Evolutionary conservation across 371 early-diverging fungal genomes (phyloP).

Genomic region (Mortierella sp.): DNA sequence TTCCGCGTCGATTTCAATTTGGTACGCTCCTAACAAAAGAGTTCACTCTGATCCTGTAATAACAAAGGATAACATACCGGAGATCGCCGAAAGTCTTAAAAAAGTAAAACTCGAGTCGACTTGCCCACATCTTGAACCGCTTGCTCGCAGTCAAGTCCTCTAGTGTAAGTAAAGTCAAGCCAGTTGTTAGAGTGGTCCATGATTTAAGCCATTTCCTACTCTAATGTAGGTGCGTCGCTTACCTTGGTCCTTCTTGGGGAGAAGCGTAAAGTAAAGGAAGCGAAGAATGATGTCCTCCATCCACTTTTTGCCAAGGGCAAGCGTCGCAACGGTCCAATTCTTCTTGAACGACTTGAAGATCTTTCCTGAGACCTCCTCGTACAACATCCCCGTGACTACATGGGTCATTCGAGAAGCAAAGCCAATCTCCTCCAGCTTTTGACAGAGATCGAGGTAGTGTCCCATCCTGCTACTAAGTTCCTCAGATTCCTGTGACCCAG

Average conservation of each 20-base stretch:
- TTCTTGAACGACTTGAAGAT: conserved; percentile 28
- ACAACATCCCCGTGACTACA: conserved; percentile 46
- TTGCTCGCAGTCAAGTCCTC: conserved; percentile 29
- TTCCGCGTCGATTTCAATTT: background rate
- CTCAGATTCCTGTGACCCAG: background rate
- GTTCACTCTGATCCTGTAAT: background rate
- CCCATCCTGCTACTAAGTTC: conserved; percentile 13
- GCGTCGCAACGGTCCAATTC: conserved; percentile 33
- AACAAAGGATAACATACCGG: conserved; percentile 21
- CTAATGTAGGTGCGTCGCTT: background rate
- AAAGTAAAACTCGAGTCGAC: conserved; percentile 53
- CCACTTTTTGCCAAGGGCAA: conserved; percentile 49
- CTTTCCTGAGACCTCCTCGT: conserved; percentile 38
- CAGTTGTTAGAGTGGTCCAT: background rate
- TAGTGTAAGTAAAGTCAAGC: background rate
- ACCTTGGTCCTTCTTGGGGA: conserved; percentile 38
- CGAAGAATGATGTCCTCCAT: conserved; percentile 43
- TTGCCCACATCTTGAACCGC: conserved; percentile 48
- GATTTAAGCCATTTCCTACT: background rate
- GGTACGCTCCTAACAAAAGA: background rate
- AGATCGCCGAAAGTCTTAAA: conserved; percentile 58
- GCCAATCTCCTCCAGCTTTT: conserved; percentile 38
- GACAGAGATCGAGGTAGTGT: conserved; percentile 32
- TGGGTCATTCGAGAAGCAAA: conserved; percentile 41
- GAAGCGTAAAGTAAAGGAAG: conserved; percentile 39